Percentiles rank a stretch among this genome's conserved stretches.
Conservation (phyloP, 768 basidiomycete genomes). For the Auriscalpium microsporum region DNA sequence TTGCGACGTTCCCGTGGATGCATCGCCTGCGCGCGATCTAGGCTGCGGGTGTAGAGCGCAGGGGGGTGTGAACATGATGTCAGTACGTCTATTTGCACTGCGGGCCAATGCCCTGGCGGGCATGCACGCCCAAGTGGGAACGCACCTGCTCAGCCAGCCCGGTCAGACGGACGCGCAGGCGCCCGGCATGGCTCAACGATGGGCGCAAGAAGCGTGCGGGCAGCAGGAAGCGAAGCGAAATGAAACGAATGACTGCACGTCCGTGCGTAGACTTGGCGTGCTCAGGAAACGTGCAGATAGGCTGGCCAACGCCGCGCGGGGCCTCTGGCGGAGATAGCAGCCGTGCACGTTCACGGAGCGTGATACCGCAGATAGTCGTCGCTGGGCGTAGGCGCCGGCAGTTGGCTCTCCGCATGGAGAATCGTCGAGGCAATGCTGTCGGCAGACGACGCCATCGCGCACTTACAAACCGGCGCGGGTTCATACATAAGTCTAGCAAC, state of each 20-base stretch:
- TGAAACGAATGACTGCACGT: neutral
- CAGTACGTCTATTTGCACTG: too few relatives aligned
- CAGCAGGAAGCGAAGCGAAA: neutral
- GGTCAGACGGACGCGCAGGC: too few relatives aligned
- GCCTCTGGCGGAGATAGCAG: neutral
- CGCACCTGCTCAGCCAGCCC: too few relatives aligned
- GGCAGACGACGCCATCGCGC: neutral
- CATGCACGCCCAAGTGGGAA: too few relatives aligned
- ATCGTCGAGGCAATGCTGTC: slow-evolving; percentile 12
- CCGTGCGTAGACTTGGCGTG: neutral
- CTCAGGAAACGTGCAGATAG: neutral
- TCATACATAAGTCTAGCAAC: too few relatives aligned
- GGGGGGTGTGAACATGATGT: too few relatives aligned
- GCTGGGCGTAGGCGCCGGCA: neutral
- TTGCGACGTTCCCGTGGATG: too few relatives aligned
- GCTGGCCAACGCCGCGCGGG: neutral
- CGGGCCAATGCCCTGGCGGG: too few relatives aligned
- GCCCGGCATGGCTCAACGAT: too few relatives aligned
- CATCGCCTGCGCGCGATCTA: too few relatives aligned
- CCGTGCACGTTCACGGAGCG: neutral
- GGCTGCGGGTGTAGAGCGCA: too few relatives aligned
- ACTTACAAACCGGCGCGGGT: too few relatives aligned
- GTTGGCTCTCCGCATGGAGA: slow-evolving; percentile 4
- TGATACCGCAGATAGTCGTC: neutral
- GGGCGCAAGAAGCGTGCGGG: neutral